A percentile compares a stretch with the other conserved stretches of the same genome.
Conservation (phyloP, 140 eudicot genomes). For the Eryngium alpinum region DNA sequence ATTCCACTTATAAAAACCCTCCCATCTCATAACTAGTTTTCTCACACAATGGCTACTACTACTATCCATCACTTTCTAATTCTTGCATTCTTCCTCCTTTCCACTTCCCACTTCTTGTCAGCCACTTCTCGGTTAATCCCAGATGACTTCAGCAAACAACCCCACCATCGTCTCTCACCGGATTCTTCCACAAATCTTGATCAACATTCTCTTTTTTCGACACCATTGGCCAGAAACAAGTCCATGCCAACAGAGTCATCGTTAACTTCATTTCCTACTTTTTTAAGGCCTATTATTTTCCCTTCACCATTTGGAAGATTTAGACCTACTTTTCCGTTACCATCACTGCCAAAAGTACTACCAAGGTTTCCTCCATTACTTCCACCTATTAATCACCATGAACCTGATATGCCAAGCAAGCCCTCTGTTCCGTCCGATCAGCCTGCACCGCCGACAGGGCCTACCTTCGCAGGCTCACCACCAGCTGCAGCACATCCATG, state of each 20-base stretch:
- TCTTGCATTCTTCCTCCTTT: neutral
- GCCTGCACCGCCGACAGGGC: neutral
- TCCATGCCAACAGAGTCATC: constrained; percentile 8
- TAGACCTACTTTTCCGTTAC: constrained; percentile 8
- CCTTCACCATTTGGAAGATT: constrained; percentile 13
- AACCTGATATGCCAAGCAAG: neutral
- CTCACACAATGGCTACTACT: neutral
- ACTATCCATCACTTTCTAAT: neutral
- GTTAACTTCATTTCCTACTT: constrained; percentile 7
- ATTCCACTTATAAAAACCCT: neutral
- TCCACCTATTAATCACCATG: neutral
- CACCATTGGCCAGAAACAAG: constrained; percentile 9
- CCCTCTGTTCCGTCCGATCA: constrained; percentile 7
- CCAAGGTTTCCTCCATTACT: constrained; percentile 4
- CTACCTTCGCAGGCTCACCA: neutral
- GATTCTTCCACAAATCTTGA: neutral
- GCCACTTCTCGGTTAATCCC: neutral
- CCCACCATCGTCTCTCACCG: neutral
- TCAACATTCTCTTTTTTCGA: neutral
- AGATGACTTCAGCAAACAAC: neutral
- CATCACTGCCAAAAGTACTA: neutral
- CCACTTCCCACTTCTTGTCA: neutral
- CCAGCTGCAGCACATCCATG: neutral
- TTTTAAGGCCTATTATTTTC: neutral
- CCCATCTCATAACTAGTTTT: neutral